A percentile compares a stretch with the other conserved stretches of the same genome.
phyloP scores from a whole-genome alignment of 179 eudicot species.

The Spinacia oleracea region DNA sequence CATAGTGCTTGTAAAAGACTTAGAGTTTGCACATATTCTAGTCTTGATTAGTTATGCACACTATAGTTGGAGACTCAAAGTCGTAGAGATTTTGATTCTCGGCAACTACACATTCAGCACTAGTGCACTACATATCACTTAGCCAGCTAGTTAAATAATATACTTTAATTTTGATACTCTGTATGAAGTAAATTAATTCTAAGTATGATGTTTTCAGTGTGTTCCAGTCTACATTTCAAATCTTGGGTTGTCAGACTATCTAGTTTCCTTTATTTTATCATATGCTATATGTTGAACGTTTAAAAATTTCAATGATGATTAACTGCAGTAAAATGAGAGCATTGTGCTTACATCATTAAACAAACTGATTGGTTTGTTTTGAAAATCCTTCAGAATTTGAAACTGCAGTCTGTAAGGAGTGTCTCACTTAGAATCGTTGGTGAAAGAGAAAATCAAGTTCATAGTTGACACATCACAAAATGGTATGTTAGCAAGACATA shows the following conservation, averaged over 20 bases:
- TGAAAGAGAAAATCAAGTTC: no score
- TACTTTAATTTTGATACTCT: no score
- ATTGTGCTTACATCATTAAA: slow-evolving; percentile 57
- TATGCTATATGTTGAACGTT: background rate
- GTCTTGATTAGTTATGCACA: background rate
- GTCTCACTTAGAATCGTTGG: no score
- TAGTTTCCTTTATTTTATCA: background rate
- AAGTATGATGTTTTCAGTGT: background rate
- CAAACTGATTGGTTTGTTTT: slow-evolving; percentile 57
- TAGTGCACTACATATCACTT: background rate
- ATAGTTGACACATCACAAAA: no score
- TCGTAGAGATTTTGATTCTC: background rate
- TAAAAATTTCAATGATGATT: background rate
- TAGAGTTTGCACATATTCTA: background rate
- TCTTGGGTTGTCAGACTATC: background rate
- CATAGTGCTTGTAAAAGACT: background rate
- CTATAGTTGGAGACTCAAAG: no score
- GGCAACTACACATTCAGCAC: background rate
- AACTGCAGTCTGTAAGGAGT: no score
- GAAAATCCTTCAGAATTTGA: slow-evolving; percentile 70
- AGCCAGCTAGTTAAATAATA: no score
- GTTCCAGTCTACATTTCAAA: background rate
- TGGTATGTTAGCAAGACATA: no score
- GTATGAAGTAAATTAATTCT: background rate
- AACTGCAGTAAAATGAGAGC: background rate